Percentiles rank a stretch among this genome's conserved stretches.
phyloP scores from a whole-genome alignment of 2,329 filamentous ascomycete genomes.

The Grosmannia penicillata region DNA sequence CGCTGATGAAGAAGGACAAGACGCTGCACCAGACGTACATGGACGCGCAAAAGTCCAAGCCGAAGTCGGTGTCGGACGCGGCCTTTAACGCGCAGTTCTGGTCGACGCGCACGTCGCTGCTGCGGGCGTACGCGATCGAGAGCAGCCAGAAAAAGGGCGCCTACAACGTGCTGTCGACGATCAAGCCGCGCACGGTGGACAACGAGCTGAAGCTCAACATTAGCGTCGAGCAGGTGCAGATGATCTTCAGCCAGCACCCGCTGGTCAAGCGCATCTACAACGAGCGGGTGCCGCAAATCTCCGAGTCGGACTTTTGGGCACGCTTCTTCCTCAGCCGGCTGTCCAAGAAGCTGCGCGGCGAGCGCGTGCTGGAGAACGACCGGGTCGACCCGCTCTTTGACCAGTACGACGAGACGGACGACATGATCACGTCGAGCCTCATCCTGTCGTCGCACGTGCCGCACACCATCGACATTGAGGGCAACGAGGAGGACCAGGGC shows the following conservation, averaged over 20 bases:
- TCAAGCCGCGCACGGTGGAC: slow-evolving; percentile 67
- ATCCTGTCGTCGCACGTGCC: slow-evolving; percentile 56
- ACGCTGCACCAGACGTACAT: slow-evolving; percentile 71
- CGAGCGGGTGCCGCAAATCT: slow-evolving; percentile 73
- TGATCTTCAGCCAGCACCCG: slow-evolving; percentile 88
- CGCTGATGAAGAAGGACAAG: slow-evolving; percentile 68
- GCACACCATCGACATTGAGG: slow-evolving; percentile 81
- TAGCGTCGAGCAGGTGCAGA: slow-evolving; percentile 78
- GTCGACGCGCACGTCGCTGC: slow-evolving; percentile 71
- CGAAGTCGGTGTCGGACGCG: slow-evolving; percentile 62
- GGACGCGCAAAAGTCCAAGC: slow-evolving; percentile 70
- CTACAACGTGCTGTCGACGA: slow-evolving; percentile 84
- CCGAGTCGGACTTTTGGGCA: slow-evolving; percentile 77
- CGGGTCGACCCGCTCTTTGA: slow-evolving; percentile 68
- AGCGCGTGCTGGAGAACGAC: slow-evolving; percentile 69
- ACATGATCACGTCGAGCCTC: slow-evolving; percentile 37
- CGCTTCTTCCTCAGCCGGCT: slow-evolving; percentile 85
- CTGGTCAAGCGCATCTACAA: slow-evolving; percentile 84
- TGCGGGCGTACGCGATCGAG: slow-evolving; percentile 85
- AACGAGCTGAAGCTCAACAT: slow-evolving; percentile 63
- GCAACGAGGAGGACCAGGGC: slow-evolving; percentile 89
- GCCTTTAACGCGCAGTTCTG: slow-evolving; percentile 91
- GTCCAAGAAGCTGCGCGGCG: slow-evolving; percentile 81
- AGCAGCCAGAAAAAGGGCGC: slow-evolving; percentile 71
- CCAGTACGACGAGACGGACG: slow-evolving; percentile 62